Evolutionary conservation across 306 rosid species (phyloP), one percentile per base, ranked within the genome.

Genomic region (Betula pendula): DNA sequence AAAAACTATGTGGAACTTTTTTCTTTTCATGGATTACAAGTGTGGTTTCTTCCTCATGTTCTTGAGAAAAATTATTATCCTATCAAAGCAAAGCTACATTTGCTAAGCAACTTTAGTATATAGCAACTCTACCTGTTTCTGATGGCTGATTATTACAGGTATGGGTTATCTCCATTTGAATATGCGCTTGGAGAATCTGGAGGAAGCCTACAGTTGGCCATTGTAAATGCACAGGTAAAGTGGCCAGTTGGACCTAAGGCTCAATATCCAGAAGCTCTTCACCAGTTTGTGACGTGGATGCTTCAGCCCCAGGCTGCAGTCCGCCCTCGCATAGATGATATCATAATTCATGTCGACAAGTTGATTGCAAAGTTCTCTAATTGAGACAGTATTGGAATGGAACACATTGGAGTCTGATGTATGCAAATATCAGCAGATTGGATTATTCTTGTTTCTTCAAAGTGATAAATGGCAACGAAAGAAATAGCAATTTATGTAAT

Each of bases 101-200:
- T 67, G 27, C 13, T 66, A n/a, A 25, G 75, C 49, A 27, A 80
- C 53, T 84, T 35, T 60, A 45, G 71, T 56, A 51, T 40, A 16
- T 14, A 25, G 56, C 49, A 42, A 42, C 67, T 84, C 68, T 66
- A 74, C 33, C 15, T 35, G 53, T 60, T 44, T 73, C 71, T 71
- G 9, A 25, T 85, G 79, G 62, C 68, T 77, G 35, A 50, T 50
- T 52, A 50, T 80, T 78, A 47, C 77, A 95, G 99, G 96, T 92
- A 92, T 47, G 99, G 99, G 71, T 86, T 88, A 77, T 95, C 99
- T 77, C 99, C 99, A 33, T 95, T 95, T 83, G 99, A 96, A 80
- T 96, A 96, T 84, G 99, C 92, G 12, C 97, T 96, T 68, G 99
- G 96, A 29, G 99, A 96, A 86, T 88, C 97, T 66, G 97, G 97